Percentiles rank a stretch among this genome's conserved stretches.
Evolutionary conservation across 2,329 filamentous ascomycete genomes (phyloP).

Genomic region (Dothideomycetes sp.): DNA sequence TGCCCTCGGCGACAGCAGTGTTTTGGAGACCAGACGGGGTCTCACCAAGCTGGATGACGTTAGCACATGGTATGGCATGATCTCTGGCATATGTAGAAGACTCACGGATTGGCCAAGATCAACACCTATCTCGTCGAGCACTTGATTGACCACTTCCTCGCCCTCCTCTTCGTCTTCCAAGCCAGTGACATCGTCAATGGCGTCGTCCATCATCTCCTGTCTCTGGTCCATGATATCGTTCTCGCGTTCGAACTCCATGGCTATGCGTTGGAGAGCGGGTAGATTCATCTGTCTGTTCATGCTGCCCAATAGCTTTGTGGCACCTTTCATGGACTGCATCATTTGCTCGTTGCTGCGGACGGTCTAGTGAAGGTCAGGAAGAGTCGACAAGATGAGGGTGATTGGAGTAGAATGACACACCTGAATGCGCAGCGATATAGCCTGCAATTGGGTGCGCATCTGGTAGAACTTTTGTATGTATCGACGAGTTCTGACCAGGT

Average conservation of each 20-base stretch:
- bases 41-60: conserved; percentile 64
- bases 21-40: conserved; percentile 78
- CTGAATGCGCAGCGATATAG: conserved; percentile 90
- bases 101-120: conserved; percentile 83
- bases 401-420: conserved; percentile 42
- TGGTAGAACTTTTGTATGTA: conserved; percentile 98
- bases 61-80: neutral
- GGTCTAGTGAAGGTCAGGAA: conserved; percentile 48
- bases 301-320: conserved; percentile 80
- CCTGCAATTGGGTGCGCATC: conserved; percentile 94
- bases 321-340: conserved; percentile 99
- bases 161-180: conserved; percentile 86
- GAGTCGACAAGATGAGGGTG: neutral
- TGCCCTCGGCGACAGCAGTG: conserved; percentile 60
- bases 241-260: conserved; percentile 97
- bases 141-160: conserved; percentile 93
- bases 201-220: conserved; percentile 99
- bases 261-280: conserved; percentile 86
- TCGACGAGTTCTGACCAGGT: conserved; percentile 81
- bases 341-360: conserved; percentile 98
- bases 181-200: conserved; percentile 93
- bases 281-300: conserved; percentile 99
- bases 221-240: conserved; percentile 99
- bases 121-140: conserved; percentile 92
- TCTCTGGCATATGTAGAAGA: conserved; percentile 21